Base-by-base conservation (phyloP, 2,329 filamentous ascomycete species). In the Fusarium tanahbumbuense region DNA sequence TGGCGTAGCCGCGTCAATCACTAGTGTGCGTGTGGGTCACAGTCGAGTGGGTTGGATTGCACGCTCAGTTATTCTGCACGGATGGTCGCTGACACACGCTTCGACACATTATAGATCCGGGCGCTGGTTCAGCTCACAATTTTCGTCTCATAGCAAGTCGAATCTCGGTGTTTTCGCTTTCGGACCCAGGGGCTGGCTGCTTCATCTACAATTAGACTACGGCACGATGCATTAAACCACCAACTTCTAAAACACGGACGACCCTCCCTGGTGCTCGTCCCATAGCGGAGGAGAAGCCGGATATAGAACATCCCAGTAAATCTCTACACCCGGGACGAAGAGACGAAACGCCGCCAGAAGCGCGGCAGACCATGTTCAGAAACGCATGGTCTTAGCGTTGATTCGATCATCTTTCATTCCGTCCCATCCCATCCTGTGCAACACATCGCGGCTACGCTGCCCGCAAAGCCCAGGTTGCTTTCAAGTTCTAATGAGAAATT, bases 51-150 rank as follows among this genome's bases (percentile, higher is more conserved):
- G 42, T 44, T 56, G 48, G 40, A 15, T 28, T 47, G 22, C 20
- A 45, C 50, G 34, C 34, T 49, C n/a, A 27, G 30, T 56, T 27
- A 60, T 65, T 55, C 44, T 41, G 68, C 68, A 71, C 68, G 44
- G 68, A 71, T 71, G 46, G 47, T 22, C 46, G 28, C 56, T 71
- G 68, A 71, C 69, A 72, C 68, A 70, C 59, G 72, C 72, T 64
- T 70, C 70, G 72, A 74, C 60, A 73, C 70, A 49, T 62, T 46
- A 57, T 55, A 75, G 70, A 75, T 74, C 70, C 68, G 57, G 60
- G 61, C 66, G 55, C 56, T 71, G 68, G 57, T 57, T 63, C 67
- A 72, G 55, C 70, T 75, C 56, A 27, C 40, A 53, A 50, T 56
- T 68, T 73, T 75, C 72, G 68, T 75, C 72, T 75, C 70, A 68